Evolutionary conservation across 129 eudicot genomes (phyloP), one percentile per base, ranked within the genome.

Genomic region (Solidago caesia): DNA sequence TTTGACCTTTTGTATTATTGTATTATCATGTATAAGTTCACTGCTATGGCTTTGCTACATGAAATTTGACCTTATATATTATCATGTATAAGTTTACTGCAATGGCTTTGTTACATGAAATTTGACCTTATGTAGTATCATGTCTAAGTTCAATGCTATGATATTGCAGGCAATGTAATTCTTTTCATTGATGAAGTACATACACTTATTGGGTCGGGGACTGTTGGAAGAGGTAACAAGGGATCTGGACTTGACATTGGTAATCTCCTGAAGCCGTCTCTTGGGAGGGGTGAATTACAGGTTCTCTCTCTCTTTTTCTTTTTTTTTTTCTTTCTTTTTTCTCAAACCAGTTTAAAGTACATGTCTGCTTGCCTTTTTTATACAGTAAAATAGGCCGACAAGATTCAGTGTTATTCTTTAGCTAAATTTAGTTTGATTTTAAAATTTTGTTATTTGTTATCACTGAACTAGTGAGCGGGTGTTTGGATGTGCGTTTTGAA

Each of bases 111-210:
- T 3, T 33, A 33, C 39, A 2, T 33, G 39, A 33, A 33, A 33
- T 33, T 33, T 33, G 39, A 33, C 39, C 39, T 33, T 33, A 33
- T 33, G 3, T 14, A 14, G 59, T 2, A 11, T 67, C 68, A 53
- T 69, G 77, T 65, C 89, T 67, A 47, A 82, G 63, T 66, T 79
- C 81, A 60, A 52, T 44, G 49, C 62, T 69, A 77, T 75, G 83
- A 48, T 67, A 64, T 77, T 84, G 82, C 86, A 91, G 97, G 97
- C 29, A 74, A 88, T 66, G 79, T 91, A 79, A 83, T 91, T 66
- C 88, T 91, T 66, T 91, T 91, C 82, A 88, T 91, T 66, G 97
- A 91, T 83, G 97, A 91, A 82, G 97, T 86, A 60, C 97, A 91
- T 84, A 85, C 91, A 16, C 83, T 92, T 26, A 82, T 89, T 63